Percentiles rank a stretch among this genome's conserved stretches.
Evolutionary conservation across 208 protist species (phyloP).

Genomic region (Trypanosoma boissoni): DNA sequence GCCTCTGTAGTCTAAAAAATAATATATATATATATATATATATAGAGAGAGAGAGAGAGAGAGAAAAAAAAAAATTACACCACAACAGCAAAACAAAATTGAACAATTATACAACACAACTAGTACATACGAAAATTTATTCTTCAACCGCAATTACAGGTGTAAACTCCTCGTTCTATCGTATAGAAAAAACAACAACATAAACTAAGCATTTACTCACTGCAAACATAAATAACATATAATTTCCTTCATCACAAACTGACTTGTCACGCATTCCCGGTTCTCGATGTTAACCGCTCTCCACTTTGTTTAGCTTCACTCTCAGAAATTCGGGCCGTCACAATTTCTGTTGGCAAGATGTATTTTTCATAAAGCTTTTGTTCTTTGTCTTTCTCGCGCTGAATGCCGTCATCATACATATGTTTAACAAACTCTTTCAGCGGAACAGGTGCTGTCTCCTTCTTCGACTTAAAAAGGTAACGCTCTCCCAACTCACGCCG

Average conservation of each 20-base stretch:
- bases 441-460: conserved; percentile 25
- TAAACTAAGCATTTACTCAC: conserved; percentile 7
- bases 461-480: conserved; percentile 31
- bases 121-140: too few species aligned
- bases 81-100: neutral
- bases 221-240: too few species aligned
- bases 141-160: too few species aligned
- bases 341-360: conserved; percentile 62
- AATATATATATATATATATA: neutral
- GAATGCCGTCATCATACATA: conserved; percentile 66
- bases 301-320: conserved; percentile 13
- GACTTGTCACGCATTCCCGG: neutral
- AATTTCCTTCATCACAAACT: neutral
- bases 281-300: conserved; percentile 8
- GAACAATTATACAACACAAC: conserved; percentile 1
- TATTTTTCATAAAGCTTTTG: conserved; percentile 72
- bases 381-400: conserved; percentile 65
- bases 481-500: conserved; percentile 38
- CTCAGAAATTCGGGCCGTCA: conserved; percentile 31
- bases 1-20: conserved; percentile 2
- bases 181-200: conserved; percentile 16
- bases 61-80: conserved; percentile 4
- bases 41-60: conserved; percentile 2
- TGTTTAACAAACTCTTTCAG: conserved; percentile 63
- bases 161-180: too few species aligned